Conservation (phyloP, 495 filamentous ascomycete genomes). For the Immersiella caudata region DNA sequence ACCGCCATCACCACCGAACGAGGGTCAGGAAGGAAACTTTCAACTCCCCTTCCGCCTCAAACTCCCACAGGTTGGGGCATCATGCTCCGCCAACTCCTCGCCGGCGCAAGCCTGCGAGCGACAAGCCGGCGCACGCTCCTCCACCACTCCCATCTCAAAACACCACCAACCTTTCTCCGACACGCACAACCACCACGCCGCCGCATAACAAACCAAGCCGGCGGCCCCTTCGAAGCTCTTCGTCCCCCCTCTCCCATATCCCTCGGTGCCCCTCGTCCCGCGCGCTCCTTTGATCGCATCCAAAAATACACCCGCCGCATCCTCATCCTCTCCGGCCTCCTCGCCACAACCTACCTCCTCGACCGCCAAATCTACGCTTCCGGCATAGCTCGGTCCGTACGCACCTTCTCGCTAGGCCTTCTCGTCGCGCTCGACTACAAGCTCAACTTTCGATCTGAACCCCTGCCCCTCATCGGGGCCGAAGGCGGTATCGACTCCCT, state of each 20-base stretch:
- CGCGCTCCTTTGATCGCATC: slow-evolving; percentile 66
- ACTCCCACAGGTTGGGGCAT: background rate
- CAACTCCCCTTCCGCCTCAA: background rate
- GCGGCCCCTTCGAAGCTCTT: slow-evolving; percentile 64
- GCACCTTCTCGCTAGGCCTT: slow-evolving; percentile 78
- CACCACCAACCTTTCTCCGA: background rate
- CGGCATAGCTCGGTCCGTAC: slow-evolving; percentile 74
- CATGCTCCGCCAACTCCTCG: slow-evolving; percentile 14
- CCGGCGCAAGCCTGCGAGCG: slow-evolving; percentile 8
- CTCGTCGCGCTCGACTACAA: slow-evolving; percentile 92
- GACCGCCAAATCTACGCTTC: slow-evolving; percentile 78
- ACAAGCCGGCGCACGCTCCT: background rate
- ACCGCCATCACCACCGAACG: background rate
- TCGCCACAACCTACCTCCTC: slow-evolving; percentile 63
- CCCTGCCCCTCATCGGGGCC: slow-evolving; percentile 52
- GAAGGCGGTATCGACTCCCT: slow-evolving; percentile 68
- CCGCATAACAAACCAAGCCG: slow-evolving; percentile 19
- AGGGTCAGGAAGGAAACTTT: background rate
- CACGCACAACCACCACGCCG: slow-evolving; percentile 14
- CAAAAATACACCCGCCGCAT: slow-evolving; percentile 77
- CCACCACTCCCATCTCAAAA: slow-evolving; percentile 11
- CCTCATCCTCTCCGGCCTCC: slow-evolving; percentile 60
- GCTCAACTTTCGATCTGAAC: slow-evolving; percentile 85
- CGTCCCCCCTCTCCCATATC: slow-evolving; percentile 77
- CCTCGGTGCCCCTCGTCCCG: slow-evolving; percentile 71